Conservation (phyloP, 192 early-diverging fungal species). For the Jimgerdemannia flammicorona region DNA sequence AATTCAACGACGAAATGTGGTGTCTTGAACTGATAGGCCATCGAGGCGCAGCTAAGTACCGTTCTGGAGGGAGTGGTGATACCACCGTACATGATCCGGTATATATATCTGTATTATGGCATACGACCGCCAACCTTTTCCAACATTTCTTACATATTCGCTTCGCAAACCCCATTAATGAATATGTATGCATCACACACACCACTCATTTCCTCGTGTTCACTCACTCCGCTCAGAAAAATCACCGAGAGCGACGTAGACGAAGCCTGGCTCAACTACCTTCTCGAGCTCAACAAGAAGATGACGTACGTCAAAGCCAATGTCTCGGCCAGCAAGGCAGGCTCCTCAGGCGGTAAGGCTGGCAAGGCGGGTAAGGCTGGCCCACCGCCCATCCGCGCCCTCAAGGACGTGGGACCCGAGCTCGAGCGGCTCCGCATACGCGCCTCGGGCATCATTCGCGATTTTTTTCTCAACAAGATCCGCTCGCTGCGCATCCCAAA, state of each 20-base stretch:
- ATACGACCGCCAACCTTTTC: too few species aligned
- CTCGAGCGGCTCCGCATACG: slow-evolving; percentile 85
- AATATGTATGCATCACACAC: too few species aligned
- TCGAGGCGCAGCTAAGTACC: slow-evolving; percentile 68
- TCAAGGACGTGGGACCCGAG: slow-evolving; percentile 89
- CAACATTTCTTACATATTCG: too few species aligned
- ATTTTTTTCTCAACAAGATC: slow-evolving; percentile 84
- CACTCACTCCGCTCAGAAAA: slow-evolving; percentile 44
- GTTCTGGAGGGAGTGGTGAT: slow-evolving; percentile 88
- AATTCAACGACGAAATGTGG: background rate
- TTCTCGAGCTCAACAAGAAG: slow-evolving; percentile 85
- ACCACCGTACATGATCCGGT: slow-evolving; percentile 63
- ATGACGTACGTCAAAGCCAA: slow-evolving; percentile 72
- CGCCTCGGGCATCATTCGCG: slow-evolving; percentile 81
- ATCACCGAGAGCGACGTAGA: slow-evolving; percentile 93
- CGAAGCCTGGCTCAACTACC: slow-evolving; percentile 79
- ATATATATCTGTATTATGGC: slow-evolving; percentile 5
- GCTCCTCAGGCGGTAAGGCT: slow-evolving; percentile 60
- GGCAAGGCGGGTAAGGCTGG: background rate
- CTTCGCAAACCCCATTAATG: too few species aligned
- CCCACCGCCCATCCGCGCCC: slow-evolving; percentile 50
- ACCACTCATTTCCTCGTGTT: too few species aligned
- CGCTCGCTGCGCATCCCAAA: slow-evolving; percentile 83
- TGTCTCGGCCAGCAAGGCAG: slow-evolving; percentile 59
- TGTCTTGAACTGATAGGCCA: slow-evolving; percentile 27